These are phyloP conservation scores for Hibiscus tridactylites DNA, from an alignment of 345 rosid species.

Conservation along the genomic window DNA sequence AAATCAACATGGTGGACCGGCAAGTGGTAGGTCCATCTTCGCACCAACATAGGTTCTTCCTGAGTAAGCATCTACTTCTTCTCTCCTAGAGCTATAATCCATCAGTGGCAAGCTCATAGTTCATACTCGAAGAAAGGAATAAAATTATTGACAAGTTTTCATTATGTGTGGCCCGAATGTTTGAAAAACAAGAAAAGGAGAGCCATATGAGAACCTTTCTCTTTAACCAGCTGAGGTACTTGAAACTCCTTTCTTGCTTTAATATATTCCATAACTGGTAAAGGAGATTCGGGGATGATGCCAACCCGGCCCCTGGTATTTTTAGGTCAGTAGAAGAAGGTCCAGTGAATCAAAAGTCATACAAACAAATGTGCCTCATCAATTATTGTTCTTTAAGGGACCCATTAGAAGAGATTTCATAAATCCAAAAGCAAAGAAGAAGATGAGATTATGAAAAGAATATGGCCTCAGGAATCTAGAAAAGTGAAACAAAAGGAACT, in stretches of 20 bases:
- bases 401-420: slow-evolving; percentile 37
- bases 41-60: slow-evolving; percentile 11
- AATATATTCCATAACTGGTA: slow-evolving; percentile 41
- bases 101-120: slow-evolving; percentile 23
- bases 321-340: slow-evolving; percentile 39
- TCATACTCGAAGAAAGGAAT: slow-evolving; percentile 30
- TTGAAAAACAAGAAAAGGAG: slow-evolving; percentile 61
- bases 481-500: slow-evolving; percentile 36
- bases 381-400: slow-evolving; percentile 54
- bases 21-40: slow-evolving; percentile 20
- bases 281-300: slow-evolving; percentile 81
- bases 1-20: slow-evolving; percentile 20
- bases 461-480: slow-evolving; percentile 43
- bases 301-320: slow-evolving; percentile 26
- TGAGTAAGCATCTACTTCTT: slow-evolving; percentile 25
- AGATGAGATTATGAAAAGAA: slow-evolving; percentile 26
- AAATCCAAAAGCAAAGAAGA: slow-evolving; percentile 34
- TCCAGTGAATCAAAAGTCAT: slow-evolving; percentile 47
- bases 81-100: slow-evolving; percentile 11
- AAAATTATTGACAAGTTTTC: slow-evolving; percentile 23
- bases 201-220: slow-evolving; percentile 46
- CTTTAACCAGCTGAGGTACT: slow-evolving; percentile 55
- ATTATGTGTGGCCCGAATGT: slow-evolving; percentile 60
- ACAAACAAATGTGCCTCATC: slow-evolving; percentile 52
- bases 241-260: slow-evolving; percentile 38